Evolutionary conservation across 257 asterid genomes (phyloP).

Genomic region (Scutellaria barbata): DNA sequence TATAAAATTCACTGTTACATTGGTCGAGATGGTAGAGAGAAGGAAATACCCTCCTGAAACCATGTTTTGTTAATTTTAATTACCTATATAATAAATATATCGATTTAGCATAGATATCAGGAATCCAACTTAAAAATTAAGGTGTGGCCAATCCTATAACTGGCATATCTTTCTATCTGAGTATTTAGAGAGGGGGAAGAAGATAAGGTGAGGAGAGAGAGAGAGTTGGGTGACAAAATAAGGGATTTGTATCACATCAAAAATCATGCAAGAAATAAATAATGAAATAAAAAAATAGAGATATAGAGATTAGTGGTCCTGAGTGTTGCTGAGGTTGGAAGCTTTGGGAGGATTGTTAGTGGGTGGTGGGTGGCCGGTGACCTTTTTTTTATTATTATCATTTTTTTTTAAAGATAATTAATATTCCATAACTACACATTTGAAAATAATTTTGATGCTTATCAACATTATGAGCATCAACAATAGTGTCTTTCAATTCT

Average conservation of each 20-base stretch:
- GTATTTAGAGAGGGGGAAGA: neutral
- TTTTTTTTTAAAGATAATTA: no score
- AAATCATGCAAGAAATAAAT: conserved; percentile 29
- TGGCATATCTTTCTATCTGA: neutral
- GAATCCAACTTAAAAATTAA: neutral
- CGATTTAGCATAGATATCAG: neutral
- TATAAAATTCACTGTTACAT: conserved; percentile 31
- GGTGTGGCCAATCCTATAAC: neutral
- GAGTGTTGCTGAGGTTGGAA: conserved; percentile 34
- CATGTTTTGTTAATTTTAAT: neutral
- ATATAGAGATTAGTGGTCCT: conserved; percentile 33
- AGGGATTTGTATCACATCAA: conserved; percentile 33
- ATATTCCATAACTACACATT: no score
- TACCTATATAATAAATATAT: neutral
- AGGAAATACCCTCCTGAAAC: neutral
- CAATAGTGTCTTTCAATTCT: no score
- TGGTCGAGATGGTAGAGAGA: conserved; percentile 3
- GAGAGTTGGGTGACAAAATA: conserved; percentile 23
- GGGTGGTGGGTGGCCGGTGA: conserved; percentile 40
- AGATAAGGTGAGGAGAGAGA: neutral
- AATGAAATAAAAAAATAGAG: neutral
- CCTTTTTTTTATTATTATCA: conserved; percentile 9
- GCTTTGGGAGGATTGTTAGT: conserved; percentile 30
- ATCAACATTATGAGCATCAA: no score
- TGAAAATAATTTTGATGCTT: no score